Evolutionary conservation across 2,329 filamentous ascomycete species (phyloP).

Genomic region (Arthrocladium fulminans): DNA sequence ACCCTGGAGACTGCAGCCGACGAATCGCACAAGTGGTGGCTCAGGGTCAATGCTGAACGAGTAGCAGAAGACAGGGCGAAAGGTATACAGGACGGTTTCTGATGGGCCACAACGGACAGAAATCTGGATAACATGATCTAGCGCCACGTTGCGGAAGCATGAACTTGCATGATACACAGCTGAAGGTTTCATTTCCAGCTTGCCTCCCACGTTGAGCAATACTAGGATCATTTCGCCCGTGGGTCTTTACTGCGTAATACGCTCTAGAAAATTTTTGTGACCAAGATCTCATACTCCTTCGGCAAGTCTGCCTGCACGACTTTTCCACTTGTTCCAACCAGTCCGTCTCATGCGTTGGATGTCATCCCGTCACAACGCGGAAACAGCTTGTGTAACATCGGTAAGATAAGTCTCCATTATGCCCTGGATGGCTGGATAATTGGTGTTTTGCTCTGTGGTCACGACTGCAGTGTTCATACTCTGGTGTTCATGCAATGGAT

Average conservation of each 20-base stretch:
- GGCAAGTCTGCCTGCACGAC: no score
- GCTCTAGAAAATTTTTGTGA: neutral
- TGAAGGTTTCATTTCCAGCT: no score
- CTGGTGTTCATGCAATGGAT: constrained; percentile 7
- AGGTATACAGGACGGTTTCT: constrained; percentile 47
- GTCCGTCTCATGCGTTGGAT: neutral
- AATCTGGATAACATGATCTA: neutral
- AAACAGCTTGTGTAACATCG: neutral
- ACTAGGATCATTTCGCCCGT: no score
- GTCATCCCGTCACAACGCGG: neutral
- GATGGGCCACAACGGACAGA: neutral
- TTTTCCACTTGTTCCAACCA: no score
- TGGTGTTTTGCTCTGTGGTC: neutral
- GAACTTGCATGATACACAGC: neutral
- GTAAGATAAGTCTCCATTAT: no score
- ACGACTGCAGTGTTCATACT: neutral
- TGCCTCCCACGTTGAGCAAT: no score
- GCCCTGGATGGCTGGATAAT: no score
- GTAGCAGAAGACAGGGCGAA: constrained; percentile 38
- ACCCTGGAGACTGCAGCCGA: constrained; percentile 30
- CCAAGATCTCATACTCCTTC: neutral
- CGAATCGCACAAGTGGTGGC: constrained; percentile 51
- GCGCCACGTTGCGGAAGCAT: neutral
- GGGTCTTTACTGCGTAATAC: no score
- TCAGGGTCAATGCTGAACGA: constrained; percentile 43